phyloP scores from a whole-genome alignment of 257 asterid species.

The Echites panduratus region DNA sequence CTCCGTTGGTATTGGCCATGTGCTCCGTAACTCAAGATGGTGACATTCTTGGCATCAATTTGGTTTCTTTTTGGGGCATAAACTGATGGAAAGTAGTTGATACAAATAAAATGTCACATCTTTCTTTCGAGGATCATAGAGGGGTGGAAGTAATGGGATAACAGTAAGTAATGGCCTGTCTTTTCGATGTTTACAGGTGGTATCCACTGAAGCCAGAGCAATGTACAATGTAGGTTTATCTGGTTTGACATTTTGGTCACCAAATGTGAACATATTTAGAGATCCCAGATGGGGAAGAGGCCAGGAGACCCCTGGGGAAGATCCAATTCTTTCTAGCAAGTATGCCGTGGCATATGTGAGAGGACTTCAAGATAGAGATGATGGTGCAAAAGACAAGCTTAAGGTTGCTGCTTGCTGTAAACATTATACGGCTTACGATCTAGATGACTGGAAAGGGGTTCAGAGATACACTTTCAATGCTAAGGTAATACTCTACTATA shows the following conservation, averaged over 20 bases:
- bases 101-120: not conserved
- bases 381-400: conserved; percentile 56
- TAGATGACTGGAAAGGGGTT: conserved; percentile 57
- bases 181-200: conserved; percentile 45
- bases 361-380: conserved; percentile 69
- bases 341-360: conserved; percentile 57
- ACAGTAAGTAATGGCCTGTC: not conserved
- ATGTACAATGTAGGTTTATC: conserved; percentile 89
- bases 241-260: conserved; percentile 95
- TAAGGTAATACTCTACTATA: conserved; percentile 31
- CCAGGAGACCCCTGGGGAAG: conserved; percentile 97
- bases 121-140: not conserved
- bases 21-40: not conserved
- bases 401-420: conserved; percentile 72
- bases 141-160: not conserved
- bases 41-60: not conserved
- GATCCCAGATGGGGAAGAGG: conserved; percentile 99
- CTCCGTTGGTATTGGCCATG: not conserved
- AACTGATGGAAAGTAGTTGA: not conserved
- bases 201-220: conserved; percentile 94
- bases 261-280: conserved; percentile 79
- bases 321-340: conserved; percentile 59
- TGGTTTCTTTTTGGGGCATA: not conserved
- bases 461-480: conserved; percentile 59
- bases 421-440: conserved; percentile 62